A percentile compares a stretch with the other conserved stretches of the same genome.
phyloP scores from a whole-genome alignment of 208 protist genomes.

The Leishmania gerbilli region DNA sequence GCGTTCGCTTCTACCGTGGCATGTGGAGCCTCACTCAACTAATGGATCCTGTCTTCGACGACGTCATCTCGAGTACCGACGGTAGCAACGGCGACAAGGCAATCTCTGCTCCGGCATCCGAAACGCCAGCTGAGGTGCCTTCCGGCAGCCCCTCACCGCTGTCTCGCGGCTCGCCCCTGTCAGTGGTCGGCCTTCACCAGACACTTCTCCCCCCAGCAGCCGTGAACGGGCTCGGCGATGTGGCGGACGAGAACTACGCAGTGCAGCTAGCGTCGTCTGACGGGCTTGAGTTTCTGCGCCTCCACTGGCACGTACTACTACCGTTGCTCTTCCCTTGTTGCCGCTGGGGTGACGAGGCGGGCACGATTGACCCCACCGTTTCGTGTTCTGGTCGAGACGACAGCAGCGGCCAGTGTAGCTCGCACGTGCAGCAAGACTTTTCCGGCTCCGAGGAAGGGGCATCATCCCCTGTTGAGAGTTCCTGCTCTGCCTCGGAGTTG shows the following conservation, averaged over 20 bases:
- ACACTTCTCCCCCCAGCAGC: conserved; percentile 61
- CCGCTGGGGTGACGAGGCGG: neutral
- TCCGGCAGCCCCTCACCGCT: neutral
- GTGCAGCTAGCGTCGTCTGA: conserved; percentile 50
- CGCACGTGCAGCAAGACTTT: neutral
- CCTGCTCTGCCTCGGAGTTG: conserved; percentile 12
- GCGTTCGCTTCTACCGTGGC: conserved; percentile 67
- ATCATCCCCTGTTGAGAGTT: neutral
- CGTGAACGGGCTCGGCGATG: conserved; percentile 30
- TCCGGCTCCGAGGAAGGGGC: neutral
- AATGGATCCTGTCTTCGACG: neutral
- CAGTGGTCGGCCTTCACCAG: conserved; percentile 70
- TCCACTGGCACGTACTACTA: conserved; percentile 70
- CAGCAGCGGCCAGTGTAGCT: neutral
- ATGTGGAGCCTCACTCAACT: conserved; percentile 31
- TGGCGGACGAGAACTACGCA: conserved; percentile 68
- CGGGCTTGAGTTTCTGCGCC: conserved; percentile 69
- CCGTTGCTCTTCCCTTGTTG: conserved; percentile 58
- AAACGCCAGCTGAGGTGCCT: neutral
- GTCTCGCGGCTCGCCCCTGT: conserved; percentile 17
- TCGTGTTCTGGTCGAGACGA: neutral
- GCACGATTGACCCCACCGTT: neutral
- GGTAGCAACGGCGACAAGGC: neutral
- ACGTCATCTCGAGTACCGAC: neutral
- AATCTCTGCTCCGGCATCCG: neutral